Conservation (phyloP, 257 asterid genomes). For the Gentiana dahurica region DNA sequence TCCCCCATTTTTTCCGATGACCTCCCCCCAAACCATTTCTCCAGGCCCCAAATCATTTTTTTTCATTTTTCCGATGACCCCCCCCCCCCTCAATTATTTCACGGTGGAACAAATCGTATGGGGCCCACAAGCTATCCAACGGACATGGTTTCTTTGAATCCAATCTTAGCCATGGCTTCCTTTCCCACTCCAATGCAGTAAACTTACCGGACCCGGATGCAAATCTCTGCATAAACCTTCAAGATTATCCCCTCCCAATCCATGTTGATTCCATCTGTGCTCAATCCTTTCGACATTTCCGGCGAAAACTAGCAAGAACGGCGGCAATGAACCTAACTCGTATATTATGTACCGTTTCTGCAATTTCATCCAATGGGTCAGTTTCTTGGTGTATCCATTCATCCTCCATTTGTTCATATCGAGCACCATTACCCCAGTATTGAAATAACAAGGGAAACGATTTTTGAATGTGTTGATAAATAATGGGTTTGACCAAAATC, state of each 20-base stretch:
- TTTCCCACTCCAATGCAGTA: slow-evolving; percentile 85
- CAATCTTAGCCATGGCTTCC: slow-evolving; percentile 83
- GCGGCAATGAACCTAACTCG: slow-evolving; percentile 61
- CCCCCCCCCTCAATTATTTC: too few relatives aligned
- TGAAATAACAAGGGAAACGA: too few relatives aligned
- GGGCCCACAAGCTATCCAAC: slow-evolving; percentile 58
- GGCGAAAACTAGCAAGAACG: slow-evolving; percentile 63
- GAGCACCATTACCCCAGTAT: too few relatives aligned
- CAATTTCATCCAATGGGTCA: too few relatives aligned
- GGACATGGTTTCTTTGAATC: slow-evolving; percentile 49
- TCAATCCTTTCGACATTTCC: slow-evolving; percentile 54
- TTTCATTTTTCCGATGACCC: too few relatives aligned
- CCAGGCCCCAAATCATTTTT: too few relatives aligned
- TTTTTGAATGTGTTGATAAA: too few relatives aligned
- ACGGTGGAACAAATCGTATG: slow-evolving; percentile 34
- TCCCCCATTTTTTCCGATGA: too few relatives aligned
- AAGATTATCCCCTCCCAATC: slow-evolving; percentile 68
- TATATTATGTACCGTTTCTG: slow-evolving; percentile 29
- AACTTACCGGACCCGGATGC: slow-evolving; percentile 67
- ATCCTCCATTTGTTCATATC: too few relatives aligned
- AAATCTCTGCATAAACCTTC: slow-evolving; percentile 46
- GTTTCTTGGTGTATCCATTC: too few relatives aligned
- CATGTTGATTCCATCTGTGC: slow-evolving; percentile 77
- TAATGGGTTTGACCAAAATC: too few relatives aligned
- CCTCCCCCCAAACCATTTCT: too few relatives aligned